Conservation (phyloP, 371 early-diverging fungal genomes). For the Cokeromyces recurvatus region DNA sequence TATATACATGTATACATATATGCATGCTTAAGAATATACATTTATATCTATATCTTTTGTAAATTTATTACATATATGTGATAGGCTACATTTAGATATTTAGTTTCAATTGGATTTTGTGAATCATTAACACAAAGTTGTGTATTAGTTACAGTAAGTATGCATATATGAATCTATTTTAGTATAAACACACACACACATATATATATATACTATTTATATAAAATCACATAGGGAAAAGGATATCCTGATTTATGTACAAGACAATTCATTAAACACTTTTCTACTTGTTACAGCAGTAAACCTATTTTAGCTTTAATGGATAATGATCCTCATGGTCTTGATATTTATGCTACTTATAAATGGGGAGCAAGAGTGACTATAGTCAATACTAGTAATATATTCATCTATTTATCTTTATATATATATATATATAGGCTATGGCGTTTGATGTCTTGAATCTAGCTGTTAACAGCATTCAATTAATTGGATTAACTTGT, state of each 20-base stretch:
- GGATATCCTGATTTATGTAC: constrained; percentile 46
- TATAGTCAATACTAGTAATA: too few relatives aligned
- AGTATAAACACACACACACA: too few relatives aligned
- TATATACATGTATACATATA: background rate
- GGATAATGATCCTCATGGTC: constrained; percentile 45
- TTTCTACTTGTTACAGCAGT: constrained; percentile 12
- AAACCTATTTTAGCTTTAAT: constrained; percentile 32
- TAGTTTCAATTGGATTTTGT: constrained; percentile 29
- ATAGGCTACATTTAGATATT: constrained; percentile 42
- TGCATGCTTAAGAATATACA: too few relatives aligned
- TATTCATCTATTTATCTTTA: background rate
- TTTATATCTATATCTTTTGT: too few relatives aligned
- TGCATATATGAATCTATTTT: background rate
- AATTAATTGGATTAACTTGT: constrained; percentile 28
- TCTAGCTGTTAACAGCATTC: constrained; percentile 28
- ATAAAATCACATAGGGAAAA: constrained; percentile 25
- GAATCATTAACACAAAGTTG: constrained; percentile 20
- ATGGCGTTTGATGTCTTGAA: constrained; percentile 34
- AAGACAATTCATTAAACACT: constrained; percentile 32
- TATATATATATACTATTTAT: background rate
- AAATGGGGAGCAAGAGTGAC: constrained; percentile 45
- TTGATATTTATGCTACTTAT: constrained; percentile 46
- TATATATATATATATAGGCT: constrained; percentile 12
- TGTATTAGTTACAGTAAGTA: constrained; percentile 35
- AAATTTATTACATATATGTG: too few relatives aligned